Percentiles rank a stretch among this genome's conserved stretches.
Conservation (phyloP, 1,284 basidiomycete species). For the Coriolopsis trogii region DNA sequence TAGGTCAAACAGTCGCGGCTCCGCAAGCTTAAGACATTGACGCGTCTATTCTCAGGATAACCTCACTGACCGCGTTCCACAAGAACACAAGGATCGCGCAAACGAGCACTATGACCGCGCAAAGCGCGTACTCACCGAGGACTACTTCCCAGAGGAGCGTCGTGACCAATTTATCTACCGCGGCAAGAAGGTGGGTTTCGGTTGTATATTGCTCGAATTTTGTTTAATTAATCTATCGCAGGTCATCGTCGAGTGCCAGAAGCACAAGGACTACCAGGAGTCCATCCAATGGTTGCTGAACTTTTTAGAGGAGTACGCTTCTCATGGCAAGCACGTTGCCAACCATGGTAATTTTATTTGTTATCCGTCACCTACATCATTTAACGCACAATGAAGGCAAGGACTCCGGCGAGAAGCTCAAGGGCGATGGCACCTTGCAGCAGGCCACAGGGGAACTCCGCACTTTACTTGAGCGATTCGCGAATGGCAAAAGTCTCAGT, state of each 20-base stretch:
- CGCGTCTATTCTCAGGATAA: slow-evolving; percentile 39
- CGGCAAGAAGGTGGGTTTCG: slow-evolving; percentile 62
- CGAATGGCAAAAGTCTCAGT: slow-evolving; percentile 72
- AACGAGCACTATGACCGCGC: slow-evolving; percentile 55
- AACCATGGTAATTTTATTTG: slow-evolving; percentile 32
- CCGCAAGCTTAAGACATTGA: not conserved
- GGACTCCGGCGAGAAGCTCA: slow-evolving; percentile 36
- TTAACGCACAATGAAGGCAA: slow-evolving; percentile 29
- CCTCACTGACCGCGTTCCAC: slow-evolving; percentile 54
- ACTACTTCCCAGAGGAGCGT: slow-evolving; percentile 88
- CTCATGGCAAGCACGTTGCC: slow-evolving; percentile 58
- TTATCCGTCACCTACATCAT: not conserved
- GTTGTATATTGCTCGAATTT: slow-evolving; percentile 3
- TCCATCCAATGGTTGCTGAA: slow-evolving; percentile 79
- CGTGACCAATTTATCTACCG: slow-evolving; percentile 84
- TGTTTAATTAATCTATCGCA: slow-evolving; percentile 38
- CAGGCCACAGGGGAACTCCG: slow-evolving; percentile 70
- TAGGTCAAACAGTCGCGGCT: slow-evolving; percentile 21
- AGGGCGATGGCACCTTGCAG: slow-evolving; percentile 54
- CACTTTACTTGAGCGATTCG: slow-evolving; percentile 89
- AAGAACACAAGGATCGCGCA: slow-evolving; percentile 62
- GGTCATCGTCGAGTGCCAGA: slow-evolving; percentile 92
- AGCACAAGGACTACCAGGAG: slow-evolving; percentile 89
- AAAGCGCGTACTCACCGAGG: slow-evolving; percentile 70
- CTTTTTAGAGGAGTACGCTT: slow-evolving; percentile 76